Evolutionary conservation across 139 green algal species (phyloP), one percentile per base, ranked within the genome.

Genomic region (Asterochloris erici): DNA sequence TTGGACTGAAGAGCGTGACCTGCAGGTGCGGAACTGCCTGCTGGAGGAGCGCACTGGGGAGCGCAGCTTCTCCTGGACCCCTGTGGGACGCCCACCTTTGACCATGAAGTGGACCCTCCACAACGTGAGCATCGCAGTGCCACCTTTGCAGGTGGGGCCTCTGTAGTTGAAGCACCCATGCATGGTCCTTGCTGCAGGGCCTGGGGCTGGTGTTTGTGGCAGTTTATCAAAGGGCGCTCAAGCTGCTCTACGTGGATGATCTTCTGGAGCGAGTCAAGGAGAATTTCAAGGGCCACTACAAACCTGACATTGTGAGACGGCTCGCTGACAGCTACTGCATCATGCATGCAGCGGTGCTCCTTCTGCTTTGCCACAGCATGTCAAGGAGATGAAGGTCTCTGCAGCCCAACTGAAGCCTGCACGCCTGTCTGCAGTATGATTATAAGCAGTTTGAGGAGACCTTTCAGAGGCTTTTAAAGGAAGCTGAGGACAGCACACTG

Each of bases 131-230:
- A 12, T 1, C 9, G 24, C 23, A 19, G 23, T 28, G 70, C 23
- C 26, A 2, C 66, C 21, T 21, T 9, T 54, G 38, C 38, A 2
- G 38, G 6, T 54, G 38, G 38, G 38, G 6, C 38, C 38, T 54
- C 38, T 54, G 38, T 6, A 54, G 38, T 6, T 10, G 38, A 2
- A 54, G 38, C 38, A 54, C 38, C 38, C 38, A 54, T 54, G 38
- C 38, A 54, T 54, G 6, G 9, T 60, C 79, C 47, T 24, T 64
- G 60, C 11, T 74, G 26, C 92, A 97, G 93, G 91, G 94, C 19
- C 85, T 99, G 70, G 95, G 92, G 13, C 87, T 99, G 9, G 94
- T 99, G 61, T 99, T 99, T 89, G 97, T 99, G 66, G 97, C 95
- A 0, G 96, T 97, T 10, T 98, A 99, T 84, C 95, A 98, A 69